Percentiles rank a stretch among this genome's conserved stretches.
Conservation (phyloP, 1,139 yeast genomes). For the Zygotorulaspora mrakii region DNA sequence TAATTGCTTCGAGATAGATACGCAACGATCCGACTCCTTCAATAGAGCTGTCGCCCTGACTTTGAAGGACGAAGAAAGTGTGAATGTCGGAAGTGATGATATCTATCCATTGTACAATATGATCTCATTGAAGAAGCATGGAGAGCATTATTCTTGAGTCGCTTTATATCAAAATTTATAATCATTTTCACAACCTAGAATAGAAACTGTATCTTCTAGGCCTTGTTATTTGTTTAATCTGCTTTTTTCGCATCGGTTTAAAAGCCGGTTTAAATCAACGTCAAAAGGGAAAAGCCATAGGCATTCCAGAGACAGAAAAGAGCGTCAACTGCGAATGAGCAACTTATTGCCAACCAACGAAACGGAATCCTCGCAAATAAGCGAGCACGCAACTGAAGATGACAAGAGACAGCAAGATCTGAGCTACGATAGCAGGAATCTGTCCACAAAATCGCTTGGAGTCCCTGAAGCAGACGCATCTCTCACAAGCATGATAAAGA, state of each 20-base stretch:
- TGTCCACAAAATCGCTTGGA: neutral
- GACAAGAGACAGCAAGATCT: neutral
- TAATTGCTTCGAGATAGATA: constrained; percentile 39
- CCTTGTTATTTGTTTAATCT: too few relatives aligned
- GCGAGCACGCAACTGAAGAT: neutral
- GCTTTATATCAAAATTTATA: too few relatives aligned
- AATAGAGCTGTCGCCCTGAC: constrained; percentile 21
- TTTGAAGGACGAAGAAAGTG: constrained; percentile 26
- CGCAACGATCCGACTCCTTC: constrained; percentile 17
- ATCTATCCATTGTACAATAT: constrained; percentile 63
- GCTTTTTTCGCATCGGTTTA: too few relatives aligned
- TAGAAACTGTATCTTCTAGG: too few relatives aligned
- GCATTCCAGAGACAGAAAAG: too few relatives aligned
- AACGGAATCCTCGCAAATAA: neutral
- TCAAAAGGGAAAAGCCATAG: too few relatives aligned
- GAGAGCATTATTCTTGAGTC: constrained; percentile 54
- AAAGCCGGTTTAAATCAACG: too few relatives aligned
- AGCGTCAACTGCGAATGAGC: too few relatives aligned
- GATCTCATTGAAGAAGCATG: constrained; percentile 70
- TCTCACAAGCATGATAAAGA: constrained; percentile 12
- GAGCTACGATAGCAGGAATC: neutral
- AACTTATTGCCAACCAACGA: too few relatives aligned
- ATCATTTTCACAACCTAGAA: too few relatives aligned
- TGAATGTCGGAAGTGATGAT: constrained; percentile 41
- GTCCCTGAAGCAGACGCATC: neutral